Evolutionary conservation across 2,329 filamentous ascomycete genomes (phyloP).

Genomic region (Graphilbum ipis-grandicollis): DNA sequence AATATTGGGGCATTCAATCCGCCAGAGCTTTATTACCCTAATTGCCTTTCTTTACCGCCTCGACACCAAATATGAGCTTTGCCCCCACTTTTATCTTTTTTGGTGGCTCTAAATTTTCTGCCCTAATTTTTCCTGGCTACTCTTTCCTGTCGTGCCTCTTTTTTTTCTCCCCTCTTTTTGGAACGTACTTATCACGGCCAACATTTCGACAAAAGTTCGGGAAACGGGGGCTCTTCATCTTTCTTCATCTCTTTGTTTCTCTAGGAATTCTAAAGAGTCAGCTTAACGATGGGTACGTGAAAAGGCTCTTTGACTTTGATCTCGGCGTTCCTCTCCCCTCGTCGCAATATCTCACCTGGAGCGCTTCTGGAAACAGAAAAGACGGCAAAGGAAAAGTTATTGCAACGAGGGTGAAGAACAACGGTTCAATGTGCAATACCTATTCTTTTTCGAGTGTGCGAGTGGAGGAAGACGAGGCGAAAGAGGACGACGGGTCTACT

Average conservation of each 20-base stretch:
- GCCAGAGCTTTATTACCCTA: slow-evolving; percentile 18
- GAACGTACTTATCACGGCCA: background rate
- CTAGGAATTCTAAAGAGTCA: slow-evolving; percentile 14
- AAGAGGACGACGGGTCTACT: background rate
- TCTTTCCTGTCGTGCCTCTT: background rate
- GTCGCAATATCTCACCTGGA: too few relatives aligned
- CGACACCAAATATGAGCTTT: slow-evolving; percentile 10
- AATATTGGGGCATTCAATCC: background rate
- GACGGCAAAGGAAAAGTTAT: too few relatives aligned
- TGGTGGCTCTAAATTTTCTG: slow-evolving; percentile 2
- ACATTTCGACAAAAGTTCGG: slow-evolving; percentile 11
- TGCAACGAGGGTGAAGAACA: background rate
- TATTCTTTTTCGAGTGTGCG: slow-evolving; percentile 9
- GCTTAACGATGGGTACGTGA: slow-evolving; percentile 46
- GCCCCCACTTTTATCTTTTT: background rate
- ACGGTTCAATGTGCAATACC: background rate
- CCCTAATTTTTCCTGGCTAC: background rate
- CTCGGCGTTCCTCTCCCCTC: background rate
- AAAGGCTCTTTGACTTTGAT: slow-evolving; percentile 7
- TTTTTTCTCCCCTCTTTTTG: slow-evolving; percentile 4
- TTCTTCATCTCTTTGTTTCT: slow-evolving; percentile 1
- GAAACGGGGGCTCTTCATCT: background rate
- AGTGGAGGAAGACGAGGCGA: slow-evolving; percentile 6
- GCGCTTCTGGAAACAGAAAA: too few relatives aligned
- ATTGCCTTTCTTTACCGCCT: slow-evolving; percentile 27